A percentile compares a stretch with the other conserved stretches of the same genome.
phyloP scores from a whole-genome alignment of 352 stramenopile genomes.

The Pythium rhizo-oryzae region DNA sequence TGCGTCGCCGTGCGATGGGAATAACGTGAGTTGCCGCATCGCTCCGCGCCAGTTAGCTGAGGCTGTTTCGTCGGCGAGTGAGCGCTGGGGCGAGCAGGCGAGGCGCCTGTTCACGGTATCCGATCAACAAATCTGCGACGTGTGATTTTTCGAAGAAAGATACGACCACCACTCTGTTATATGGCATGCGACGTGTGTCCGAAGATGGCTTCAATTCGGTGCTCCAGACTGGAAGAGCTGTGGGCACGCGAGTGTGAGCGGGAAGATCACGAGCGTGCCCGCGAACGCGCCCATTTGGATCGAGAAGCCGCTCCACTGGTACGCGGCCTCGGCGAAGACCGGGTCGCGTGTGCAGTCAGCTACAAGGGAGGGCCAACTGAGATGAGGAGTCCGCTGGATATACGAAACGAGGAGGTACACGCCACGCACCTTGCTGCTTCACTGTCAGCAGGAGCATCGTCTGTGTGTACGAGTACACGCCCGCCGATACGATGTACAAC shows the following conservation, averaged over 20 bases:
- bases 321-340: conserved; percentile 44
- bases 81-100: neutral
- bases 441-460: conserved; percentile 74
- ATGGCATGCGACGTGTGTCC: conserved; percentile 20
- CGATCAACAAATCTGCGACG: conserved; percentile 3
- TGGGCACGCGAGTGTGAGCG: conserved; percentile 32
- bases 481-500: conserved; percentile 52
- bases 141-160: conserved; percentile 15
- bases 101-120: neutral
- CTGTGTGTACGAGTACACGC: conserved; percentile 71
- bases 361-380: neutral
- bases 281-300: conserved; percentile 67
- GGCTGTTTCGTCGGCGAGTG: neutral
- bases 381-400: neutral
- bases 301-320: conserved; percentile 70
- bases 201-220: neutral
- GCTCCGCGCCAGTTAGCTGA: neutral
- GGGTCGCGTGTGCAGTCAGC: conserved; percentile 18
- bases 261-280: conserved; percentile 67
- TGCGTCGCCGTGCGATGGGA: neutral
- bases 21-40: conserved; percentile 10
- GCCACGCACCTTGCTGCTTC: conserved; percentile 45
- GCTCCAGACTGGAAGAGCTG: conserved; percentile 21
- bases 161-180: neutral
- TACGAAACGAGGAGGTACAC: neutral